Evolutionary conservation across 176 grass and related monocot genomes (phyloP).

Genomic region (Carex parvula): DNA sequence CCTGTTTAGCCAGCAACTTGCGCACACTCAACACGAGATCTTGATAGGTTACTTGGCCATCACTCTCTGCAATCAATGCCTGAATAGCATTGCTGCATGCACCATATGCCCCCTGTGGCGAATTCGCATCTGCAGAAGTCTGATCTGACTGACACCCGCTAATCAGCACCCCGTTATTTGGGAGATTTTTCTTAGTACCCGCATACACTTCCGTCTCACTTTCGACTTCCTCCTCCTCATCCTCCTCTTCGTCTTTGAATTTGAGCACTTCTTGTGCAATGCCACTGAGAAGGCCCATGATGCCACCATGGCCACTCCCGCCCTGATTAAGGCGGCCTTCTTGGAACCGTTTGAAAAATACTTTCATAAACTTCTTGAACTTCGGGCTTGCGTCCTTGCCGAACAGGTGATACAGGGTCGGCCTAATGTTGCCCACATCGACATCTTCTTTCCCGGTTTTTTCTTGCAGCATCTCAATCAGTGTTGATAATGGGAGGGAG

Average conservation of each 20-base stretch:
- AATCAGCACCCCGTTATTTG: constrained; percentile 58
- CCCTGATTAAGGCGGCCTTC: constrained; percentile 22
- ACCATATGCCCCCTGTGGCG: constrained; percentile 53
- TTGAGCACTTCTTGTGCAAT: constrained; percentile 70
- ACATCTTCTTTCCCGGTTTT: constrained; percentile 73
- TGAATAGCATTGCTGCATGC: constrained; percentile 89
- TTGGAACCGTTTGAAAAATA: constrained; percentile 48
- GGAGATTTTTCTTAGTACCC: constrained; percentile 28
- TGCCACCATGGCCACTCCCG: constrained; percentile 3
- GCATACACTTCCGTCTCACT: constrained; percentile 49
- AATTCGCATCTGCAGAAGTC: constrained; percentile 71
- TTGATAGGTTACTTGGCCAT: constrained; percentile 39
- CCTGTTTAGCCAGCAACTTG: constrained; percentile 47
- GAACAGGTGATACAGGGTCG: constrained; percentile 66
- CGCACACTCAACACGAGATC: constrained; percentile 58
- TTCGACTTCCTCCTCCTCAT: constrained; percentile 26
- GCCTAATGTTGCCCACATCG: constrained; percentile 67
- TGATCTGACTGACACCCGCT: constrained; percentile 94
- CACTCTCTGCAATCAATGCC: constrained; percentile 38
- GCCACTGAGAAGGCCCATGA: constrained; percentile 44
- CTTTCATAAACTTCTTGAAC: constrained; percentile 89
- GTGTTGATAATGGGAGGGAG: constrained; percentile 64
- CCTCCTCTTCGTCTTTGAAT: constrained; percentile 49
- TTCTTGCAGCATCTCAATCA: constrained; percentile 68
- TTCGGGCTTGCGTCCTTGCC: constrained; percentile 81